phyloP scores from a whole-genome alignment of 495 filamentous ascomycete genomes.

The Evernia prunastri region DNA sequence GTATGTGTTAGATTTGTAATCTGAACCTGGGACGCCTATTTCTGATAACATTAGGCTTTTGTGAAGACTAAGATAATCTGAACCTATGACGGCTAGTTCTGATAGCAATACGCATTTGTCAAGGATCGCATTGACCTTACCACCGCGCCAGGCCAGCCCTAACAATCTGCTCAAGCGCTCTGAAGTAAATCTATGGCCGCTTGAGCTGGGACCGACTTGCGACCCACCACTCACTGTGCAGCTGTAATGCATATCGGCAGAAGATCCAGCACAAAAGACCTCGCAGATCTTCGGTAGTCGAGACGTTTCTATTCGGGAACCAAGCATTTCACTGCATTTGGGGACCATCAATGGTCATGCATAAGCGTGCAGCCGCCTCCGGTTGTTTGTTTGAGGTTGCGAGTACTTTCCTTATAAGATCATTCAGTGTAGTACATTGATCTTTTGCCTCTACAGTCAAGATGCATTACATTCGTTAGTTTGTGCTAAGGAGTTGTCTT shows the following conservation, averaged over 20 bases:
- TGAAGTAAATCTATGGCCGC: conserved; percentile 6
- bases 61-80: no score
- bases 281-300: conserved; percentile 10
- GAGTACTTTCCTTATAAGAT: conserved; percentile 19
- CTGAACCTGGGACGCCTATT: conserved; percentile 1
- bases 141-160: conserved; percentile 3
- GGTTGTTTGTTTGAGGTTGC: conserved; percentile 17
- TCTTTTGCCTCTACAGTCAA: conserved; percentile 7
- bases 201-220: conserved; percentile 21
- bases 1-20: background rate
- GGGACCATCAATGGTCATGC: conserved; percentile 10
- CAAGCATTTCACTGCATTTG: conserved; percentile 15
- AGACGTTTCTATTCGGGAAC: conserved; percentile 16
- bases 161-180: conserved; percentile 10
- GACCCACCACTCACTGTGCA: conserved; percentile 19
- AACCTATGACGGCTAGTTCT: no score
- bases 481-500: background rate
- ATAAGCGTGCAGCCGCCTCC: conserved; percentile 20
- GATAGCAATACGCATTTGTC: background rate
- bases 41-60: background rate
- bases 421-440: conserved; percentile 7
- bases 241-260: conserved; percentile 17
- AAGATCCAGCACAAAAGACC: conserved; percentile 6
- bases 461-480: conserved; percentile 15
- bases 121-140: conserved; percentile 8